phyloP scores from a whole-genome alignment of 805 yeast species.

The Zygoascus biomembranicola region DNA sequence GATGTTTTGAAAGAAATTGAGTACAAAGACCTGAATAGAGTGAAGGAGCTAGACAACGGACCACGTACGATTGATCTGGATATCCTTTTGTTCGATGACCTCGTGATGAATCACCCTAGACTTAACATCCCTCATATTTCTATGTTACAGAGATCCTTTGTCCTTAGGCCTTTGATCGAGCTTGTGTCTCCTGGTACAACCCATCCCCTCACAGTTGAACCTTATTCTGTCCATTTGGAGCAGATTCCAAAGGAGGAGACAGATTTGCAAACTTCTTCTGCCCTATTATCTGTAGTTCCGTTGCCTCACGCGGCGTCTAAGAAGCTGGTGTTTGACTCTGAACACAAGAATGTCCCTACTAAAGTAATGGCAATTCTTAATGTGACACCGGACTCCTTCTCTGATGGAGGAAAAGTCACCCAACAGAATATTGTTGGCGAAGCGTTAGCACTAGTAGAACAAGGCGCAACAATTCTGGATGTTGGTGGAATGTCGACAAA shows the following conservation, averaged over 20 bases:
- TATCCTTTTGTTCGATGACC: constrained; percentile 60
- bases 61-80: constrained; percentile 91
- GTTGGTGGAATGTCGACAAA: constrained; percentile 93
- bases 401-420: constrained; percentile 66
- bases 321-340: constrained; percentile 37
- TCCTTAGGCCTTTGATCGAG: constrained; percentile 81
- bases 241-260: constrained; percentile 39
- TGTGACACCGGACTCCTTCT: constrained; percentile 89
- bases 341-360: constrained; percentile 42
- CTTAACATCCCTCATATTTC: constrained; percentile 78
- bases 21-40: constrained; percentile 58
- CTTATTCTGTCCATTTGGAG: constrained; percentile 57
- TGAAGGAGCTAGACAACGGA: constrained; percentile 78
- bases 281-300: constrained; percentile 17
- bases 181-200: constrained; percentile 53
- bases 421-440: constrained; percentile 35
- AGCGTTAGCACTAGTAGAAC: constrained; percentile 42
- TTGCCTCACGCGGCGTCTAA: constrained; percentile 18
- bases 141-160: constrained; percentile 87
- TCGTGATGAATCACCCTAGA: constrained; percentile 45
- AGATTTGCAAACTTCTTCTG: constrained; percentile 19
- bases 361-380: constrained; percentile 81
- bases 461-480: constrained; percentile 74
- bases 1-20: constrained; percentile 65
- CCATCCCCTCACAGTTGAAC: constrained; percentile 85